phyloP scores from a whole-genome alignment of 192 early-diverging fungal species.

The Linnemannia hyalina region DNA sequence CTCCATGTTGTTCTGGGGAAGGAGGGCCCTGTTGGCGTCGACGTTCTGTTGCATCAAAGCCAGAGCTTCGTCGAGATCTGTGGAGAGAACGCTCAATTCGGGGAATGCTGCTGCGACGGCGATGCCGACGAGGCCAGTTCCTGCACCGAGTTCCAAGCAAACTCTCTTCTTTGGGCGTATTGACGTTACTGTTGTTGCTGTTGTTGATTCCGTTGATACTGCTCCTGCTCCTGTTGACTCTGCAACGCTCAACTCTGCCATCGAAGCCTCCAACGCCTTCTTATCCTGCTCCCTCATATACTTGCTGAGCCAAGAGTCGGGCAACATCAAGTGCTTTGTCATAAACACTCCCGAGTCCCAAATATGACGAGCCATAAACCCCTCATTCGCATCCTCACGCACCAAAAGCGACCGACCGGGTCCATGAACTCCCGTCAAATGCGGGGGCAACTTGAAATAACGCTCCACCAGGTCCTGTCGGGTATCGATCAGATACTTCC shows the following conservation, averaged over 20 bases:
- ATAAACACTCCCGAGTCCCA: slow-evolving; percentile 57
- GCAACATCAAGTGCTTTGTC: slow-evolving; percentile 48
- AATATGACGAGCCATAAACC: slow-evolving; percentile 54
- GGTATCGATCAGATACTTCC: slow-evolving; percentile 48
- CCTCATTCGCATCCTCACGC: slow-evolving; percentile 50
- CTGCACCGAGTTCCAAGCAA: slow-evolving; percentile 63
- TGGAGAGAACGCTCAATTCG: slow-evolving; percentile 46
- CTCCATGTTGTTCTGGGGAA: slow-evolving; percentile 40
- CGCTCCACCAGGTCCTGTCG: slow-evolving; percentile 53
- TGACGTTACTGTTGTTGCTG: neutral
- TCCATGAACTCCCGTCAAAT: slow-evolving; percentile 35
- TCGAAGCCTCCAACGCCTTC: slow-evolving; percentile 14
- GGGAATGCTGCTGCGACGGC: slow-evolving; percentile 58
- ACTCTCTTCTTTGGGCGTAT: slow-evolving; percentile 27
- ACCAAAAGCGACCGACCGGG: slow-evolving; percentile 33
- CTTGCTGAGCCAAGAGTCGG: slow-evolving; percentile 44
- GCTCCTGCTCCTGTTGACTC: slow-evolving; percentile 5
- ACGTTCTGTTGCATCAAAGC: slow-evolving; percentile 63
- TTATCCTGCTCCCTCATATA: slow-evolving; percentile 37
- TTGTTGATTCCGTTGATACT: neutral
- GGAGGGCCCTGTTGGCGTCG: slow-evolving; percentile 33
- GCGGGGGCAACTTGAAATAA: slow-evolving; percentile 40
- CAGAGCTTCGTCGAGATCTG: slow-evolving; percentile 62
- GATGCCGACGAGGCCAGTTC: slow-evolving; percentile 66
- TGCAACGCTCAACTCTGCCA: slow-evolving; percentile 20